Percentiles rank a stretch among this genome's conserved stretches.
Evolutionary conservation across 106 monocot species (phyloP).

Genomic region (Dendrobium huoshanense): DNA sequence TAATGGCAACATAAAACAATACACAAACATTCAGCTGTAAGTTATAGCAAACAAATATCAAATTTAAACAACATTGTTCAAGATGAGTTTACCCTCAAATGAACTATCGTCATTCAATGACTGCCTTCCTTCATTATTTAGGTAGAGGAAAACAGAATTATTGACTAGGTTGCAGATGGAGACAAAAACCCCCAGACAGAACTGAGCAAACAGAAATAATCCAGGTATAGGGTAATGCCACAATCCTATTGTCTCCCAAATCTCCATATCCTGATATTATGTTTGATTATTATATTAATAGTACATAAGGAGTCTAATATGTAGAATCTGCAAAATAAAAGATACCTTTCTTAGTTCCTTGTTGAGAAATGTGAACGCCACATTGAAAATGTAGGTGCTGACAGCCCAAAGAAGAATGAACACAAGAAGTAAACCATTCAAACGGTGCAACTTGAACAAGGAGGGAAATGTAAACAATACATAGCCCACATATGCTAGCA

Average conservation of each 20-base stretch:
- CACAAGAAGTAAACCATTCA: slow-evolving; percentile 89
- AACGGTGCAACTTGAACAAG: slow-evolving; percentile 73
- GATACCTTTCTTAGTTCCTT: slow-evolving; percentile 80
- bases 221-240: slow-evolving; percentile 97
- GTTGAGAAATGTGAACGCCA: slow-evolving; percentile 85
- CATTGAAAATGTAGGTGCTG: slow-evolving; percentile 63
- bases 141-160: slow-evolving; percentile 75
- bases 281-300: slow-evolving; percentile 4
- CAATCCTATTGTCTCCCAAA: slow-evolving; percentile 97
- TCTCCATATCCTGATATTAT: slow-evolving; percentile 76
- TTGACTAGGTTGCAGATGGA: slow-evolving; percentile 91
- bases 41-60: slow-evolving; percentile 1
- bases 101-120: slow-evolving; percentile 34
- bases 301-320: neutral
- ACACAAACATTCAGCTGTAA: neutral
- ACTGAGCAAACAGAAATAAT: slow-evolving; percentile 87
- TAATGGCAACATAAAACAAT: neutral
- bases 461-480: slow-evolving; percentile 83
- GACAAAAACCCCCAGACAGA: slow-evolving; percentile 81
- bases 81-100: slow-evolving; percentile 45
- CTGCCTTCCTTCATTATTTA: slow-evolving; percentile 41
- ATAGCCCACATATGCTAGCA: slow-evolving; percentile 89
- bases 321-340: neutral
- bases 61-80: neutral
- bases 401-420: slow-evolving; percentile 97